Evolutionary conservation across 2,329 filamentous ascomycete genomes (phyloP), one percentile per base, ranked within the genome.

Genomic region (Diaporthe destruens): DNA sequence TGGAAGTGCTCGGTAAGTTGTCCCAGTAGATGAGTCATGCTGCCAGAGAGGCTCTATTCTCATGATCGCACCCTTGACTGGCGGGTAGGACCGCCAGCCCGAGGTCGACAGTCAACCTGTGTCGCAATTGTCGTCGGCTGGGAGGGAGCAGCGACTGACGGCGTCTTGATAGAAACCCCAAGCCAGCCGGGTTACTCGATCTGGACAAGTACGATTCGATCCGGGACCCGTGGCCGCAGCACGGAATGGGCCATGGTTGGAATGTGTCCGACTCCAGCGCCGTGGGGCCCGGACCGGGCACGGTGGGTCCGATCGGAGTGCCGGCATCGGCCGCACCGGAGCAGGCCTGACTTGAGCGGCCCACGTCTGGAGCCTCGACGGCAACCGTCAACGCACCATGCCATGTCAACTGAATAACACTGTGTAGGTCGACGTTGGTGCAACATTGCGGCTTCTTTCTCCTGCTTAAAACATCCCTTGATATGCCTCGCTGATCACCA

Each of bases 311-410:
- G 61, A 66, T 39, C 61, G 61, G 61, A 39, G 32, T 18, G 44
- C 47, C 61, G 61, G 61, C 61, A 66, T 66, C 44, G 47, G 61
- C 61, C 61, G 61, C 47, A 20, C 32, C 61, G 61, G 61, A 25
- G 3, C 61, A 25, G 20, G 42, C 20, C 18, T 65, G 42, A 23
- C 14, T 32, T 34, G 20, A 16, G 18, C 51, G 59, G 59, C 61
- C 47, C 32, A 39, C 61, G 32, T 39, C 20, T 66, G 12, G 29
- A 4, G 47, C n/a, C 3, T 66, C 14, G 32, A 53, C 61, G 7
- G 32, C 36, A 29, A 29, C 36, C 36, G 12, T n/a, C n/a, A n/a
- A n/a, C n/a, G n/a, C n/a, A 12, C 11, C 36, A 39, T 39, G 36
- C 36, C 6, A 2, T 39, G n/a, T n/a, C n/a, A n/a, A n/a, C n/a